A percentile compares a stretch with the other conserved stretches of the same genome.
phyloP scores from a whole-genome alignment of 352 stramenopile genomes.

The Phytophthora hybrid region DNA sequence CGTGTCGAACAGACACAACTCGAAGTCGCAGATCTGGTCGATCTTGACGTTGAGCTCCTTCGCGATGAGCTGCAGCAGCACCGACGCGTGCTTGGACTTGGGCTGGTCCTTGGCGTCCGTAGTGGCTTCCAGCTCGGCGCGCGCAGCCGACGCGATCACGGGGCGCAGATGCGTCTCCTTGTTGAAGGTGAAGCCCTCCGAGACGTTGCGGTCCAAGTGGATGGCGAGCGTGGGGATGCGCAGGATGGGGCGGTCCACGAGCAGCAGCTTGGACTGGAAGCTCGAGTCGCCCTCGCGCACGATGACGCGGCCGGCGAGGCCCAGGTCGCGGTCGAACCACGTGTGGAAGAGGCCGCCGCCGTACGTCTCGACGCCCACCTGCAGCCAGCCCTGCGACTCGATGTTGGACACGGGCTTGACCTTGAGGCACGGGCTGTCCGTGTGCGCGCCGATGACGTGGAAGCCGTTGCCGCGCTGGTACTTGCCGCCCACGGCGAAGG shows the following conservation, averaged over 20 bases:
- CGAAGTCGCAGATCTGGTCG: slow-evolving; percentile 96
- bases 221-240: slow-evolving; percentile 98
- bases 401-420: slow-evolving; percentile 95
- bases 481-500: slow-evolving; percentile 95
- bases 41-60: slow-evolving; percentile 87
- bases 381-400: slow-evolving; percentile 83
- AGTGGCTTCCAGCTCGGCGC: slow-evolving; percentile 89
- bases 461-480: slow-evolving; percentile 94
- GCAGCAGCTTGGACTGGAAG: slow-evolving; percentile 85
- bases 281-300: slow-evolving; percentile 82
- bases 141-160: slow-evolving; percentile 87
- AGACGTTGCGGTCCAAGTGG: slow-evolving; percentile 94
- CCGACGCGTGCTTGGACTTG: slow-evolving; percentile 90
- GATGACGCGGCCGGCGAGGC: slow-evolving; percentile 93
- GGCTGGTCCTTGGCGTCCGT: slow-evolving; percentile 59
- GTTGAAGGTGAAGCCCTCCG: slow-evolving; percentile 94
- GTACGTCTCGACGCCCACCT: slow-evolving; percentile 87
- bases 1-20: slow-evolving; percentile 97
- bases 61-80: slow-evolving; percentile 94
- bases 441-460: slow-evolving; percentile 97
- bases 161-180: slow-evolving; percentile 97
- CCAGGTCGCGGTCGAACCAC: slow-evolving; percentile 98
- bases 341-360: slow-evolving; percentile 97
- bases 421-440: slow-evolving; percentile 96
- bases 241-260: slow-evolving; percentile 95